Percentiles rank a stretch among this genome's conserved stretches.
These are phyloP conservation scores for Cercospora beticola DNA, from an alignment of 2,329 filamentous ascomycete species.

Conservation along the genomic window DNA sequence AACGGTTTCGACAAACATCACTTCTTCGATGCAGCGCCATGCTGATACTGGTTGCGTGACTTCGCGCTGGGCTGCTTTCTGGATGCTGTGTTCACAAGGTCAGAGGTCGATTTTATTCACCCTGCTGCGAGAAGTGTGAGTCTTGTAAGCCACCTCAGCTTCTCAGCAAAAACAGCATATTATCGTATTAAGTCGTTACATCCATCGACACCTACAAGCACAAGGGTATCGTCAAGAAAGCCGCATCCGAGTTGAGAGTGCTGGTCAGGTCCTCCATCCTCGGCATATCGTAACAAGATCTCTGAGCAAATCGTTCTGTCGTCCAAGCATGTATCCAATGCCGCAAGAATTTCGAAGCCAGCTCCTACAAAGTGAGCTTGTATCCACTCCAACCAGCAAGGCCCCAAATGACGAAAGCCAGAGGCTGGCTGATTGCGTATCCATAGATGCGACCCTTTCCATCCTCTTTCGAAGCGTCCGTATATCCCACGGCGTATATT, in stretches of 20 bases:
- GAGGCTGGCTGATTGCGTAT: slow-evolving; percentile 24
- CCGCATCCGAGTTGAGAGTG: not conserved
- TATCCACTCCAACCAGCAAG: slow-evolving; percentile 34
- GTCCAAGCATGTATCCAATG: slow-evolving; percentile 5
- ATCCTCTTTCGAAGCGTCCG: slow-evolving; percentile 38
- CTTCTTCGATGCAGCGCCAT: not conserved
- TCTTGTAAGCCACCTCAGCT: not conserved
- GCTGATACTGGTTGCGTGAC: not conserved
- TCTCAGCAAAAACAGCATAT: not conserved
- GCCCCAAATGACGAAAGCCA: slow-evolving; percentile 32
- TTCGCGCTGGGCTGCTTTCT: not conserved
- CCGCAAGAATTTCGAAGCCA: not conserved
- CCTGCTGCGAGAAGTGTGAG: not conserved
- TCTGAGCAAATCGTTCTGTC: not conserved
- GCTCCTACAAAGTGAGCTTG: slow-evolving; percentile 30
- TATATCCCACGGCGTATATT: slow-evolving; percentile 52
- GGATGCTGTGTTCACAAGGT: not conserved
- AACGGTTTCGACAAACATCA: not conserved
- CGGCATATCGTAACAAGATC: slow-evolving; percentile 1
- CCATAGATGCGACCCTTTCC: slow-evolving; percentile 45
- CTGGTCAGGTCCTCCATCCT: not conserved
- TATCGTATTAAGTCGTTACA: slow-evolving; percentile 1
- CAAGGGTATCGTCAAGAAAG: slow-evolving; percentile 13
- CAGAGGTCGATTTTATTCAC: not conserved
- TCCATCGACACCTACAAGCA: slow-evolving; percentile 2